These are phyloP conservation scores for Fallopia convolvulus DNA, from an alignment of 148 eudicot genomes.

Conservation along the genomic window DNA sequence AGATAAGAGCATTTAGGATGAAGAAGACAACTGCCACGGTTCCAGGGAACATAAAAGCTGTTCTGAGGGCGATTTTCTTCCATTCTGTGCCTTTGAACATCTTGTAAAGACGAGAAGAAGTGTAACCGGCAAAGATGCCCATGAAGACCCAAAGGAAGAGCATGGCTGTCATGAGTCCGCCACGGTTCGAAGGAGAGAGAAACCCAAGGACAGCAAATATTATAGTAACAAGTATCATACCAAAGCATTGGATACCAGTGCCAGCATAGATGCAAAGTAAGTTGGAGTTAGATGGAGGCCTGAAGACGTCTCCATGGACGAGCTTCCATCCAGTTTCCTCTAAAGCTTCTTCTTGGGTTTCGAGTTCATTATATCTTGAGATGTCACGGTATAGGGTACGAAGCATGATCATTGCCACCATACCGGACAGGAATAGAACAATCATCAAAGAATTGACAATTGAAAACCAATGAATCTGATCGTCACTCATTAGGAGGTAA, in stretches of 20 bases:
- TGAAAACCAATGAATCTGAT: conserved; percentile 45
- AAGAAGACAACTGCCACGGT: conserved; percentile 32
- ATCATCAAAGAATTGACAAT: conserved; percentile 46
- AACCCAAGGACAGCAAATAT: conserved; percentile 43
- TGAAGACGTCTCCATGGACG: conserved; percentile 42
- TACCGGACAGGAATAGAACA: conserved; percentile 41
- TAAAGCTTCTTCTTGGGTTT: conserved; percentile 44
- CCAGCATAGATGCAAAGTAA: conserved; percentile 41
- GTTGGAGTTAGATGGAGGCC: conserved; percentile 35
- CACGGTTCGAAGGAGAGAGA: conserved; percentile 46
- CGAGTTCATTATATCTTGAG: conserved; percentile 41
- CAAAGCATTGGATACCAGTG: conserved; percentile 43
- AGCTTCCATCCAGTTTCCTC: conserved; percentile 48
- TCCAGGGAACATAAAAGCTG: conserved; percentile 41
- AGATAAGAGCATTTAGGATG: conserved; percentile 35
- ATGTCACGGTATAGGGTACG: conserved; percentile 43
- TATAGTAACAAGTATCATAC: conserved; percentile 44
- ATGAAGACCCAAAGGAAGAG: conserved; percentile 47
- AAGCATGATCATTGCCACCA: conserved; percentile 50
- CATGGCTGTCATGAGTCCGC: conserved; percentile 48
- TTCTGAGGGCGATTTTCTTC: conserved; percentile 35
- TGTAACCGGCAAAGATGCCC: conserved; percentile 44
- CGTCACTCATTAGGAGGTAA: conserved; percentile 41
- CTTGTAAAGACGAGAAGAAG: conserved; percentile 37
- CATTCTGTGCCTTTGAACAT: conserved; percentile 44